Evolutionary conservation across 2,329 filamentous ascomycete species (phyloP), one percentile per base, ranked within the genome.

Genomic region (Neonectria punicea): DNA sequence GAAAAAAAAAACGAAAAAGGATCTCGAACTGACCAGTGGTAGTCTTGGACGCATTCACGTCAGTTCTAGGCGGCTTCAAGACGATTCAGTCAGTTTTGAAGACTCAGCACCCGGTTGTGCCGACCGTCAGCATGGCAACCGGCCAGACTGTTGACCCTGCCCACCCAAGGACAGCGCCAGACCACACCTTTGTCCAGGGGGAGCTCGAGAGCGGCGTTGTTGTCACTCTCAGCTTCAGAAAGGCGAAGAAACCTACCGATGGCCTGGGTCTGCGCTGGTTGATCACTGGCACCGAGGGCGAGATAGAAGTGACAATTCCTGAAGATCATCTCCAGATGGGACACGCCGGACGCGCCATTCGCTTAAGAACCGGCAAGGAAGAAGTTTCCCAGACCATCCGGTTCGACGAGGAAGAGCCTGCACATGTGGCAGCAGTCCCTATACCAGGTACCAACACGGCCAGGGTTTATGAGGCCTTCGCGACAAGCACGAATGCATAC

Each of bases 261-360:
- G 57, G 28, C 7, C 30, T 63, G 13, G 63, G 63, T 18, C 34
- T 61, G 8, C 59, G 63, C 25, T 66, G 66, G 66, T 4, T 64
- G 5, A 66, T 68, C 13, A 58, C 59, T 7, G 63, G 66, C 7
- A 66, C 59, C 18, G 22, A 66, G 49, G 66, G 66, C 2, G 66
- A 68, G 36, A 47, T 68, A 2, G 36, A 39, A 16, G 36, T 39
- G 36, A 39, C 16, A 8, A 39, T n/a, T 14, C 36, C 36, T n/a
- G 36, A 39, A n/a, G 36, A 16, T 8, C 14, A 39, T n/a, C 36
- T 39, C 14, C 36, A 39, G 36, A 39, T 39, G 36, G 36, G 36
- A 39, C 14, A 39, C 16, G 14, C 36, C 3, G 16, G 36, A 13
- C 14, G 36, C 36, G 14, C 36, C 36, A 39, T 39, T n/a, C 36